Conservation (phyloP, 2,329 filamentous ascomycete species). For the Hypoxylon sp. region DNA sequence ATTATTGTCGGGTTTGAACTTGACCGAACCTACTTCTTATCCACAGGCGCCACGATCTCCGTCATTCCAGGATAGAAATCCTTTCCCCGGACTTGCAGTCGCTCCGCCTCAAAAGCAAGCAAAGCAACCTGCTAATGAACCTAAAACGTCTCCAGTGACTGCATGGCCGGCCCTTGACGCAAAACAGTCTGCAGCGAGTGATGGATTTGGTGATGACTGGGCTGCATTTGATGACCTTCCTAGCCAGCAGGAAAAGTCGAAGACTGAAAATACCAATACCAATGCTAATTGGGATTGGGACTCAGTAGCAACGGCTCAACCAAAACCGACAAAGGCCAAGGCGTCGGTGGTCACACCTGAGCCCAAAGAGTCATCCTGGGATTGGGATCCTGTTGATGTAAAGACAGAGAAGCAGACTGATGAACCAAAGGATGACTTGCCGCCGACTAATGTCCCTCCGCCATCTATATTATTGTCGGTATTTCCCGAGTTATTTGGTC, state of each 20-base stretch:
- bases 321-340: constrained; percentile 26
- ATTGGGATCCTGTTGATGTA: constrained; percentile 64
- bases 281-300: constrained; percentile 53
- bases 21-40: constrained; percentile 56
- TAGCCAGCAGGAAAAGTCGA: constrained; percentile 42
- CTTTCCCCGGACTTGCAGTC: constrained; percentile 65
- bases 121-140: constrained; percentile 53
- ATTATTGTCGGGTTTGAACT: constrained; percentile 55
- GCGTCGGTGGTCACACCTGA: constrained; percentile 10
- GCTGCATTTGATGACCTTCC: constrained; percentile 65
- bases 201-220: constrained; percentile 63
- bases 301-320: constrained; percentile 43
- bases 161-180: constrained; percentile 62
- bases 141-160: constrained; percentile 59
- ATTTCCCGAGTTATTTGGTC: constrained; percentile 78
- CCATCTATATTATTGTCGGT: constrained; percentile 85
- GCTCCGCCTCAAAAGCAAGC: constrained; percentile 59
- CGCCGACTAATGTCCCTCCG: constrained; percentile 90
- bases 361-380: constrained; percentile 58
- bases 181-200: constrained; percentile 38
- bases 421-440: constrained; percentile 59
- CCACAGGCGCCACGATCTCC: constrained; percentile 66
- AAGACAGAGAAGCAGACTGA: constrained; percentile 46
- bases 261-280: constrained; percentile 37
- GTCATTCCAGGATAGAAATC: constrained; percentile 68